Conservation (phyloP, 805 yeast species). For the Wickerhamiella shivajii region DNA sequence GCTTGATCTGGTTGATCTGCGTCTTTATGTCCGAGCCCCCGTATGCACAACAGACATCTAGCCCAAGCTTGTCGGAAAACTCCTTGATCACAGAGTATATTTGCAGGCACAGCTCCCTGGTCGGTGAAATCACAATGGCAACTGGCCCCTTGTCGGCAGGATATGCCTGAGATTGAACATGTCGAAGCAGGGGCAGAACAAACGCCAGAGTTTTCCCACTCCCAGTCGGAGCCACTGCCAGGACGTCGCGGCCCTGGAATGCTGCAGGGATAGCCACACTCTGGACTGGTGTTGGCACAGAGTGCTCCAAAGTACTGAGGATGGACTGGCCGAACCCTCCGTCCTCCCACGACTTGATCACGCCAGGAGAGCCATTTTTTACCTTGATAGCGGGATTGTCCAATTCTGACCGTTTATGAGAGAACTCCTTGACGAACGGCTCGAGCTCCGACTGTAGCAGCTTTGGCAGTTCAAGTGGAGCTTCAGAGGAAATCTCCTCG, state of each 20-base stretch:
- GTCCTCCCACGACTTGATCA: conserved; percentile 66
- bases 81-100: conserved; percentile 50
- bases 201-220: conserved; percentile 91
- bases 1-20: conserved; percentile 67
- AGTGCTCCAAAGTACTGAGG: conserved; percentile 40
- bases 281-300: conserved; percentile 73
- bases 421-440: conserved; percentile 8
- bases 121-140: conserved; percentile 73
- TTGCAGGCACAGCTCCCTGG: conserved; percentile 83
- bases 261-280: conserved; percentile 81
- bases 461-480: neutral
- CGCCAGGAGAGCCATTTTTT: conserved; percentile 53
- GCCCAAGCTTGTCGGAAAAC: conserved; percentile 37
- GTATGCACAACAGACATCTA: conserved; percentile 64
- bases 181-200: conserved; percentile 70
- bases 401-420: neutral
- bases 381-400: conserved; percentile 50
- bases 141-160: conserved; percentile 51
- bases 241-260: conserved; percentile 78
- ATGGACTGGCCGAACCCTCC: conserved; percentile 57
- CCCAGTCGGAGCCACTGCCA: conserved; percentile 93
- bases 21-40: conserved; percentile 78
- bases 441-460: conserved; percentile 8
- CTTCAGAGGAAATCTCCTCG: neutral
- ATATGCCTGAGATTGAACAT: conserved; percentile 58